A percentile compares a stretch with the other conserved stretches of the same genome.
Conservation (phyloP, 2,329 filamentous ascomycete species). For the Cryphonectria naterciae region DNA sequence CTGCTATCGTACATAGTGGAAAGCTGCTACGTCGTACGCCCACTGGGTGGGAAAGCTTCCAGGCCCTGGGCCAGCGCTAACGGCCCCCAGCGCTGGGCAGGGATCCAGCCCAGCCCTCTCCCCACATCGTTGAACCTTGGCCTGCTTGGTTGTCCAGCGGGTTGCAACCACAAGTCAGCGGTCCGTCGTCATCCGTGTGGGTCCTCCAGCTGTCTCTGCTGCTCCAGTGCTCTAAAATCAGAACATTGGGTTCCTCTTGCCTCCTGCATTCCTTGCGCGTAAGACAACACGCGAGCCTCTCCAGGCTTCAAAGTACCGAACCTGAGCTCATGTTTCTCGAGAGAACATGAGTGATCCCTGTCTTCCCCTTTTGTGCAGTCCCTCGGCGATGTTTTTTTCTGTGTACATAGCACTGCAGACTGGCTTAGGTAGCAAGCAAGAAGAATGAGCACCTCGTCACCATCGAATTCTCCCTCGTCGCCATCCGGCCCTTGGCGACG, state of each 20-base stretch:
- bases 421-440: constrained; percentile 23
- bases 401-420: neutral
- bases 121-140: neutral
- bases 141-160: neutral
- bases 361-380: neutral
- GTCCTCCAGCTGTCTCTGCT: neutral
- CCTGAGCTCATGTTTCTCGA: constrained; percentile 6
- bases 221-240: constrained; percentile 1
- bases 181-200: constrained; percentile 6
- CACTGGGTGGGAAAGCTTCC: neutral
- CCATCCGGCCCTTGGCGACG: constrained; percentile 33
- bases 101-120: neutral
- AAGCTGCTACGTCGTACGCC: neutral
- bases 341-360: constrained; percentile 20
- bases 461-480: constrained; percentile 15
- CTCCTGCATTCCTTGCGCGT: constrained; percentile 1
- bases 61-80: constrained; percentile 1
- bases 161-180: neutral
- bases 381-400: constrained; percentile 18
- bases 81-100: neutral
- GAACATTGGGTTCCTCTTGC: neutral
- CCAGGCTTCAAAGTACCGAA: constrained; percentile 13
- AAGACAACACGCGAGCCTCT: neutral
- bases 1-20: neutral
- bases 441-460: constrained; percentile 41